These are phyloP conservation scores for Phialophora expanda DNA, from an alignment of 2,329 filamentous ascomycete genomes.

Conservation along the genomic window DNA sequence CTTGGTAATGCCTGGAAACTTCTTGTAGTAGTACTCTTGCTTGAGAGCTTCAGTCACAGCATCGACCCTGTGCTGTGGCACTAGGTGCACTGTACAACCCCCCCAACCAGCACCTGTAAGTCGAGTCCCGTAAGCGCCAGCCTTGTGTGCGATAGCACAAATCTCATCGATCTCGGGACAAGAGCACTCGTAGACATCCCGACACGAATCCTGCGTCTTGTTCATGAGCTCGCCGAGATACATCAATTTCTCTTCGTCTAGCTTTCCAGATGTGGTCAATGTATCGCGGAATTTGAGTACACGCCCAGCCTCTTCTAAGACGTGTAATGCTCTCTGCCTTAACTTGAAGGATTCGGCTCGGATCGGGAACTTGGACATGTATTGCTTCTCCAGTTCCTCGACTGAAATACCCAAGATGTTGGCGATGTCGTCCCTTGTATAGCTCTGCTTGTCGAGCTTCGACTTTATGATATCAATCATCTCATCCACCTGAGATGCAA, in stretches of 20 bases:
- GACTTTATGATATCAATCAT: conserved; percentile 72
- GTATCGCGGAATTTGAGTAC: conserved; percentile 83
- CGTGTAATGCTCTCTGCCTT: conserved; percentile 84
- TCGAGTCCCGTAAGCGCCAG: conserved; percentile 78
- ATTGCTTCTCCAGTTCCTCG: conserved; percentile 73
- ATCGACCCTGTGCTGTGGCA: conserved; percentile 80
- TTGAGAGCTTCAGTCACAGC: conserved; percentile 78
- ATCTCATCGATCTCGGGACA: conserved; percentile 91
- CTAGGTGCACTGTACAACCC: conserved; percentile 91
- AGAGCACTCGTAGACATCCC: conserved; percentile 87
- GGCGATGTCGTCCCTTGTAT: conserved; percentile 85
- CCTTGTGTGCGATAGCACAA: conserved; percentile 75
- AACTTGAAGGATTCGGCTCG: conserved; percentile 87
- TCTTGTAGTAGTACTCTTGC: conserved; percentile 77
- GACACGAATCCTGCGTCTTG: conserved; percentile 84
- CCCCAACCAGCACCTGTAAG: conserved; percentile 85
- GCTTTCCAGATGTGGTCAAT: conserved; percentile 60
- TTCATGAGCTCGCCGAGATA: conserved; percentile 84
- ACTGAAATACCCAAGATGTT: conserved; percentile 71
- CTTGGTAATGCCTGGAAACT: conserved; percentile 68
- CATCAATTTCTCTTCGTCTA: conserved; percentile 69
- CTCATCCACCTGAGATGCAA: conserved; percentile 72
- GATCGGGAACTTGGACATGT: conserved; percentile 86
- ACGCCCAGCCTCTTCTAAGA: conserved; percentile 85
- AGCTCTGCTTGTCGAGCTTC: conserved; percentile 79